These are phyloP conservation scores for Litsea cubeba DNA, from an alignment of 164 flowering plant genomes.

Conservation along the genomic window DNA sequence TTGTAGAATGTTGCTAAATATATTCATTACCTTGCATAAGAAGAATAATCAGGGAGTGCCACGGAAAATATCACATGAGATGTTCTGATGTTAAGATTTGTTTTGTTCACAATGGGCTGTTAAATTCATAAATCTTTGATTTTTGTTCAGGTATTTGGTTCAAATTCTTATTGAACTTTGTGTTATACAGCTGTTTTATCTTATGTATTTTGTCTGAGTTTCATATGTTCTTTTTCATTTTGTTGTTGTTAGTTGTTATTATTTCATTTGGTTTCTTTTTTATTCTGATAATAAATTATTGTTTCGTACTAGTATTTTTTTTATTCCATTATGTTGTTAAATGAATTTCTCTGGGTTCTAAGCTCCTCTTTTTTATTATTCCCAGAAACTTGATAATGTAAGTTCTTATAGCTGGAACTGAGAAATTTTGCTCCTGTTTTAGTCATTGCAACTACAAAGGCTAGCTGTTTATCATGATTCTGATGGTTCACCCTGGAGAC, in stretches of 20 bases:
- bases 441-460: slow-evolving; percentile 98
- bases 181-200: too few species aligned
- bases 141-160: too few species aligned
- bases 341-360: neutral
- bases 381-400: neutral
- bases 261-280: too few species aligned
- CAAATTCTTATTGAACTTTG: too few species aligned
- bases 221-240: too few species aligned
- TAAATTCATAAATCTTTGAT: too few species aligned
- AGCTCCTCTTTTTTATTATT: neutral
- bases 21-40: neutral
- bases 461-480: slow-evolving; percentile 95
- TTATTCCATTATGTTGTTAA: neutral
- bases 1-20: neutral
- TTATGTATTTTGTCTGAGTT: too few species aligned
- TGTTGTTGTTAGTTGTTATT: too few species aligned
- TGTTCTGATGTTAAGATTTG: too few species aligned
- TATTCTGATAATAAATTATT: too few species aligned
- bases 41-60: neutral
- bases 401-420: neutral
- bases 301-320: neutral
- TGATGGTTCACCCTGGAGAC: slow-evolving; percentile 67
- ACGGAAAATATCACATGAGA: too few species aligned
- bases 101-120: too few species aligned
- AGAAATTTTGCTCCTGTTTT: slow-evolving; percentile 14